phyloP scores from a whole-genome alignment of 2,329 filamentous ascomycete genomes.

The Sclerotinia spermophila region DNA sequence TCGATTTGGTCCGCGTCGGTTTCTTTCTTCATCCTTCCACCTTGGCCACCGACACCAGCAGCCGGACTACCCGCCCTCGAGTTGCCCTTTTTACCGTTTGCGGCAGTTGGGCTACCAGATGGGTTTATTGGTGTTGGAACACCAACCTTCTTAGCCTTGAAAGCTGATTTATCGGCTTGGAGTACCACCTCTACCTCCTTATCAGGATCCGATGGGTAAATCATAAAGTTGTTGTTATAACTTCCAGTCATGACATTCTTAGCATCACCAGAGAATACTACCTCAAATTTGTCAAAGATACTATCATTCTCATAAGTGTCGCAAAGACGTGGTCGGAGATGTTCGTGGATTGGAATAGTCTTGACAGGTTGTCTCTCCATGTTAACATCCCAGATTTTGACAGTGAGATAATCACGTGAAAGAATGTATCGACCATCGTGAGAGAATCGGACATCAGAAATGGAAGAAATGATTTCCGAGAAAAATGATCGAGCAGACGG shows the following conservation, averaged over 20 bases:
- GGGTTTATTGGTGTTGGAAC: conserved; percentile 95
- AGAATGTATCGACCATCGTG: conserved; percentile 95
- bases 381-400: conserved; percentile 99
- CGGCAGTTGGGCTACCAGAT: conserved; percentile 66
- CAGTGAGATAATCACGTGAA: conserved; percentile 94
- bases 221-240: conserved; percentile 99
- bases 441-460: conserved; percentile 97
- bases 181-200: conserved; percentile 97
- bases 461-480: conserved; percentile 98
- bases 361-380: conserved; percentile 98
- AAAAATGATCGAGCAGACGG: conserved; percentile 97
- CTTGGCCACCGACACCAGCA: conserved; percentile 67
- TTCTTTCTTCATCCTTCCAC: conserved; percentile 96
- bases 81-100: conserved; percentile 78
- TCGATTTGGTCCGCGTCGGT: conserved; percentile 99
- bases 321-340: conserved; percentile 87
- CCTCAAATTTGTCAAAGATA: conserved; percentile 99
- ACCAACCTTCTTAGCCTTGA: conserved; percentile 99
- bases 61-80: conserved; percentile 87
- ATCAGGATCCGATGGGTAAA: conserved; percentile 92
- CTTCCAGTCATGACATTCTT: conserved; percentile 99
- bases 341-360: conserved; percentile 98
- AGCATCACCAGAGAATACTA: conserved; percentile 95
- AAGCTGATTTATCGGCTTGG: conserved; percentile 97
- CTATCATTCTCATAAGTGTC: conserved; percentile 99